Percentiles rank a stretch among this genome's conserved stretches.
phyloP scores from a whole-genome alignment of 768 basidiomycete species.

The Tylopilus subfusipes region DNA sequence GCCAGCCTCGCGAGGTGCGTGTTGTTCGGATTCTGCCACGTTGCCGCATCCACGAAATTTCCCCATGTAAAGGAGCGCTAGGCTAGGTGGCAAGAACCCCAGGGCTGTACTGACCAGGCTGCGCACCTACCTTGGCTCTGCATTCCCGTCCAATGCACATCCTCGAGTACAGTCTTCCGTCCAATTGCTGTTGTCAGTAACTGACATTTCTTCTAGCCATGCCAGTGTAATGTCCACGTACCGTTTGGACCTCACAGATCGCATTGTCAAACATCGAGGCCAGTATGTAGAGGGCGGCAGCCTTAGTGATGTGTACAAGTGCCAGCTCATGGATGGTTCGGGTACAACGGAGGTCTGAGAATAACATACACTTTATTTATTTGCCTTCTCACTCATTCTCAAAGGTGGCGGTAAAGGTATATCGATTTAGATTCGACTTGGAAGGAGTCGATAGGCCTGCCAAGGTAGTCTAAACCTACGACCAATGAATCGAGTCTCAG shows the following conservation, averaged over 20 bases:
- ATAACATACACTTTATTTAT: background rate
- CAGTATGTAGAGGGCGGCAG: conserved; percentile 2
- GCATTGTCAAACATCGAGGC: background rate
- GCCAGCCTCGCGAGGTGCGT: too few species aligned
- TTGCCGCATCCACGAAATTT: too few species aligned
- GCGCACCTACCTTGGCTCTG: background rate
- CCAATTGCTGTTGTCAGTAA: background rate
- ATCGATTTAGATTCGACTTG: conserved; percentile 8
- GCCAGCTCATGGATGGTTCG: background rate
- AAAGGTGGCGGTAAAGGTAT: conserved; percentile 20
- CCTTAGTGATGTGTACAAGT: conserved; percentile 13
- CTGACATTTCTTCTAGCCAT: background rate
- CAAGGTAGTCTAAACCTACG: background rate
- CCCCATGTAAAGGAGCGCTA: background rate
- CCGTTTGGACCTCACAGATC: conserved; percentile 1
- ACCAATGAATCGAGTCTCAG: background rate
- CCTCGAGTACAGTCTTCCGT: background rate
- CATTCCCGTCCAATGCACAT: background rate
- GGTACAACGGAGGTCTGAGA: background rate
- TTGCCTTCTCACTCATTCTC: background rate
- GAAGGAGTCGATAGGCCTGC: background rate
- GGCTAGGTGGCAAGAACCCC: too few species aligned
- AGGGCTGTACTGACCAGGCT: too few species aligned
- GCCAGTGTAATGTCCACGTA: background rate
- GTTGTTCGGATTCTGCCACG: too few species aligned